Evolutionary conservation across 305 asterid genomes (phyloP).

Genomic region (Solanum hybrid): DNA sequence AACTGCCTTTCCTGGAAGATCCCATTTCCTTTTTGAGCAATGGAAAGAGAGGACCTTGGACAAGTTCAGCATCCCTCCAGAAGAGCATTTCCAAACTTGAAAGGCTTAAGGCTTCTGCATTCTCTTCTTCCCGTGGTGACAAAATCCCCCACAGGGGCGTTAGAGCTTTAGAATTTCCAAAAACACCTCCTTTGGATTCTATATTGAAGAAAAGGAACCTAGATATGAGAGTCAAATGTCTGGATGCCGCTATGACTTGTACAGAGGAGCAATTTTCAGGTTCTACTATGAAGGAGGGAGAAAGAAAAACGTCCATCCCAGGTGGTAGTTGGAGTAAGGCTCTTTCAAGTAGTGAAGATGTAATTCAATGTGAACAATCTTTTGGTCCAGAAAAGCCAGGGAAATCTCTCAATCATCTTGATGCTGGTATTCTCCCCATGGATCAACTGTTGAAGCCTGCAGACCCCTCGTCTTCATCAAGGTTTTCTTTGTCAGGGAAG

Average conservation of each 20-base stretch:
- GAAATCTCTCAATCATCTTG: constrained; percentile 21
- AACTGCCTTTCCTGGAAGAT: constrained; percentile 35
- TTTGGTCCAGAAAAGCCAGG: constrained; percentile 16
- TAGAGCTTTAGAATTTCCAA: constrained; percentile 34
- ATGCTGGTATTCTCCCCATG: constrained; percentile 15
- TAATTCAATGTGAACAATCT: constrained; percentile 29
- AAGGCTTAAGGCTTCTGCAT: constrained; percentile 54
- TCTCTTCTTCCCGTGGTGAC: constrained; percentile 44
- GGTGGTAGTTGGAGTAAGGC: constrained; percentile 23
- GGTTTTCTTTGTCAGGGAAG: constrained; percentile 31
- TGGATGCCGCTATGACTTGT: constrained; percentile 22
- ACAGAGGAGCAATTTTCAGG: constrained; percentile 25
- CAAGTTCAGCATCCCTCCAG: constrained; percentile 51
- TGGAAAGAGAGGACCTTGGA: constrained; percentile 27
- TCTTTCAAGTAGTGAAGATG: constrained; percentile 13
- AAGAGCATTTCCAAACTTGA: constrained; percentile 77
- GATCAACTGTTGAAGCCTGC: constrained; percentile 15
- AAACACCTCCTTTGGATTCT: constrained; percentile 38
- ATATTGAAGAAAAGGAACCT: constrained; percentile 19
- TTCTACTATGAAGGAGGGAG: constrained; percentile 20
- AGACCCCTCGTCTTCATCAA: constrained; percentile 29
- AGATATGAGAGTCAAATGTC: constrained; percentile 15
- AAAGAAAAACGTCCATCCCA: constrained; percentile 9
- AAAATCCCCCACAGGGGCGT: constrained; percentile 43
- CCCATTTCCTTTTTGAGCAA: constrained; percentile 29